These are phyloP conservation scores for Coelomomyces lativittatus DNA, from an alignment of 371 early-diverging fungal genomes.

Conservation along the genomic window DNA sequence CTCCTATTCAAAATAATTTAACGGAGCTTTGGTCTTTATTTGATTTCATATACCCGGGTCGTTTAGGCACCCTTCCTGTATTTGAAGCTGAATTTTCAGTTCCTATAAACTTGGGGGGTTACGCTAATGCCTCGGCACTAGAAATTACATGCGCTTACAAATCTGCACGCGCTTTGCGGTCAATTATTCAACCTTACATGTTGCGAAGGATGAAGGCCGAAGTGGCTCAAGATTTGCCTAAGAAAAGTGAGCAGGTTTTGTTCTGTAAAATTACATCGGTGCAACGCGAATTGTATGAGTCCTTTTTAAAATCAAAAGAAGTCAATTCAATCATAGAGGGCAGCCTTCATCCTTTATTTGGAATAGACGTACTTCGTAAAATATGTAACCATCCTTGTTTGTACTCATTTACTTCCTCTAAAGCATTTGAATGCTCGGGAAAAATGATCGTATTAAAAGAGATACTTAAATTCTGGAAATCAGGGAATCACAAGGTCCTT, in stretches of 20 bases:
- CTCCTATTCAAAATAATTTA: constrained; percentile 95
- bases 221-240: constrained; percentile 75
- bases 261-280: constrained; percentile 56
- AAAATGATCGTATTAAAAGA: constrained; percentile 76
- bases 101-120: constrained; percentile 80
- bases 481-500: constrained; percentile 66
- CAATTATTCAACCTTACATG: constrained; percentile 82
- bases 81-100: constrained; percentile 78
- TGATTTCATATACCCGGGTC: constrained; percentile 87
- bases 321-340: constrained; percentile 64
- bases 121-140: constrained; percentile 65
- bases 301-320: constrained; percentile 50
- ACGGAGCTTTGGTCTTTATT: constrained; percentile 92
- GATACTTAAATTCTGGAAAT: constrained; percentile 68
- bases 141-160: constrained; percentile 83
- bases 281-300: constrained; percentile 60
- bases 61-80: constrained; percentile 80
- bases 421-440: constrained; percentile 27
- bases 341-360: constrained; percentile 60
- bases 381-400: constrained; percentile 5
- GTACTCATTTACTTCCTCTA: too few species aligned
- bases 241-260: constrained; percentile 72
- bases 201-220: constrained; percentile 82
- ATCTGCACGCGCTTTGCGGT: constrained; percentile 72
- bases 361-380: constrained; percentile 86